These are phyloP conservation scores for Cichorium intybus DNA, from an alignment of 140 eudicot genomes.

Conservation along the genomic window DNA sequence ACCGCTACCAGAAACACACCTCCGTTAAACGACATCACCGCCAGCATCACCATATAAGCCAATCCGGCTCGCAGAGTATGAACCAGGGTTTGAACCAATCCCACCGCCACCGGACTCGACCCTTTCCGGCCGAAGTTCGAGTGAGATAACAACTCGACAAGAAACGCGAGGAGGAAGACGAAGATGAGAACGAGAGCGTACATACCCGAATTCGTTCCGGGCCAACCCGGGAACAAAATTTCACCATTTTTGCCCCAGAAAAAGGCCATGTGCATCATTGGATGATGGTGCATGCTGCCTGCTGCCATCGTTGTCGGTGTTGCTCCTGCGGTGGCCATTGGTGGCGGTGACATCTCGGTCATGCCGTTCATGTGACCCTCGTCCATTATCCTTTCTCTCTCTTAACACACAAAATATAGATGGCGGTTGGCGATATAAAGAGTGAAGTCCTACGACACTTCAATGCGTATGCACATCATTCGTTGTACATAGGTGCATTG, in stretches of 20 bases:
- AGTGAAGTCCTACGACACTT: background rate
- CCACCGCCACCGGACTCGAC: constrained; percentile 32
- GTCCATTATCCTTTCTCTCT: constrained; percentile 6
- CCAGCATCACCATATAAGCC: constrained; percentile 78
- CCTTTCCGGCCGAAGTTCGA: constrained; percentile 25
- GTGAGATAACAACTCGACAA: constrained; percentile 69
- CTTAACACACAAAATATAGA: background rate
- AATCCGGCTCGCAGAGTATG: constrained; percentile 63
- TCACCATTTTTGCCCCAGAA: constrained; percentile 70
- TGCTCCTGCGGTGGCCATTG: constrained; percentile 14
- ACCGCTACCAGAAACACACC: constrained; percentile 73
- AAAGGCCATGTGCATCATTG: constrained; percentile 81
- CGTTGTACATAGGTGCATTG: constrained; percentile 7
- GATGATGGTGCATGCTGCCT: constrained; percentile 32
- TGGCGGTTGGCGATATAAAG: constrained; percentile 4
- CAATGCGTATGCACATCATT: background rate
- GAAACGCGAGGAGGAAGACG: constrained; percentile 48
- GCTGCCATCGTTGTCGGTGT: constrained; percentile 3
- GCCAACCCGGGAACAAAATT: constrained; percentile 73
- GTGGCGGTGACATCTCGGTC: constrained; percentile 24
- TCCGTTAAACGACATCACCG: constrained; percentile 82
- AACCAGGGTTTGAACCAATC: constrained; percentile 50
- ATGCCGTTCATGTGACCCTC: constrained; percentile 38
- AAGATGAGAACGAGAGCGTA: constrained; percentile 49
- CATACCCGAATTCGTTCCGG: constrained; percentile 59